Base-by-base conservation (phyloP, 139 green algal genomes). In the Coelastrella sp. region DNA sequence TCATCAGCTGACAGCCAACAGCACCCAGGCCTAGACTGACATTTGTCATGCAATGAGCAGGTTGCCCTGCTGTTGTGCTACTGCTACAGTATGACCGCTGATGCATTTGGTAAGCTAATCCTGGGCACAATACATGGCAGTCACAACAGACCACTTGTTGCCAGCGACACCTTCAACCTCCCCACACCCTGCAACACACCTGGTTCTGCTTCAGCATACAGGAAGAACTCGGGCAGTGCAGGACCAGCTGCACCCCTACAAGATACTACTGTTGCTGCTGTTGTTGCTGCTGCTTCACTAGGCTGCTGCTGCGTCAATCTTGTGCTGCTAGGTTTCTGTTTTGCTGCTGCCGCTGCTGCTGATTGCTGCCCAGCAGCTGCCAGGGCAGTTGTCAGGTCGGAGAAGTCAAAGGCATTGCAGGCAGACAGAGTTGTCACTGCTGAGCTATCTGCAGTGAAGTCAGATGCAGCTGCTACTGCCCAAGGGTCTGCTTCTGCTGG, bases 151-250 rank as follows among this genome's bases (percentile, higher is more conserved):
- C 35, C 35, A 49, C 35, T 49, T 49, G 35, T 49, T 49, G 35
- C 35, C 35, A 49, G 35, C 35, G 35, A 49, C 35, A 3, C 3
- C 35, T 49, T 49, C 35, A 49, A 49, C 35, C 35, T 5, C 3
- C 35, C 35, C 35, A 49, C 35, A 63, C 63, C 12, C 15, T 14
- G 75, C 76, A 6, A 65, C 91, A 87, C 91, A 90, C 61, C 61
- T 9, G 91, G 91, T 61, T 95, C 93, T 65, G 78, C 68, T 61
- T 91, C 84, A n/a, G 93, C 91, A 15, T 87, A 83, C 8, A 97
- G 61, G 74, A 96, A 94, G 70, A 96, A 97, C 68, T 94, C 93
- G 7, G 95, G 94, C 70, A 97, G 87, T 35, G 76, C 35, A 6
- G 91, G 72, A 4, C 82, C 88, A 56, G 27, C 57, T 82, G 78